A percentile compares a stretch with the other conserved stretches of the same genome.
phyloP scores from a whole-genome alignment of 495 filamentous ascomycete species.

The Friedmanniomyces endolithicus region DNA sequence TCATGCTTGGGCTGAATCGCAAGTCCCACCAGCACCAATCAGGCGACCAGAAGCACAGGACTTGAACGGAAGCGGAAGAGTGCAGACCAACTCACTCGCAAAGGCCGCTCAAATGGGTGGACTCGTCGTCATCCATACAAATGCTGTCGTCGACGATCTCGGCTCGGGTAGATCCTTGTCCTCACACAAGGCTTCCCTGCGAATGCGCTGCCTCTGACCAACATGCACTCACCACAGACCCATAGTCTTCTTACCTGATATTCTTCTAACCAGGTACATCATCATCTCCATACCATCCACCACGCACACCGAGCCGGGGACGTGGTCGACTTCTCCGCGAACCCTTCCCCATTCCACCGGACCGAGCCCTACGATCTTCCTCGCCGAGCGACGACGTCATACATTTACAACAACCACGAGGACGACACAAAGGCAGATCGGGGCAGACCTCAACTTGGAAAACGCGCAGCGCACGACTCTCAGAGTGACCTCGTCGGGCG shows the following conservation, averaged over 20 bases:
- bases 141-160: background rate
- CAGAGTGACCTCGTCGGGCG: background rate
- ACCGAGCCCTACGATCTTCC: background rate
- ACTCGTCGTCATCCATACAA: background rate
- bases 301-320: background rate
- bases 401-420: background rate
- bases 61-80: too few species aligned
- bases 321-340: background rate
- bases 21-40: too few species aligned
- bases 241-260: too few species aligned
- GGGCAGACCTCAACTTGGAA: background rate
- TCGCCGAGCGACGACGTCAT: background rate
- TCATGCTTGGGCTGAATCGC: too few species aligned
- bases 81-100: background rate
- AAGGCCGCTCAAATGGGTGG: background rate
- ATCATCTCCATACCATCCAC: background rate
- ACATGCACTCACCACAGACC: too few species aligned
- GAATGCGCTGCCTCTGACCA: too few species aligned
- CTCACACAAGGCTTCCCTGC: background rate
- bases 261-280: background rate
- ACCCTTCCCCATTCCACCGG: background rate
- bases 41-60: too few species aligned
- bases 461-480: background rate
- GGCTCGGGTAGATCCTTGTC: background rate
- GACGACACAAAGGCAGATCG: background rate